These are phyloP conservation scores for Cicer arietinum DNA, from an alignment of 306 rosid genomes.

Conservation along the genomic window DNA sequence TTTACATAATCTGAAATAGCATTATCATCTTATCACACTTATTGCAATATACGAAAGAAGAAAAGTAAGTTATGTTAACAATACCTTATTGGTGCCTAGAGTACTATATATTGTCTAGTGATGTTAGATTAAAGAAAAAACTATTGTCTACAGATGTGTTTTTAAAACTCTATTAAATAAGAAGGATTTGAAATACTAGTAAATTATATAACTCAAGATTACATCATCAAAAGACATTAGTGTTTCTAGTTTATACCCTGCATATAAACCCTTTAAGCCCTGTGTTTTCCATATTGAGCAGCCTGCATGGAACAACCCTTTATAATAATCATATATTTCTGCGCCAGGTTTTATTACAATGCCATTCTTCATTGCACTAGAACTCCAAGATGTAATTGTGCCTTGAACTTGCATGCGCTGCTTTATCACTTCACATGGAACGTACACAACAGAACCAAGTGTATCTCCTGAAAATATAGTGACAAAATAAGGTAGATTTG, in stretches of 20 bases:
- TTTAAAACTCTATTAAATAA: constrained; percentile 8
- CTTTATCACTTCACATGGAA: constrained; percentile 96
- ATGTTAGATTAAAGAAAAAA: too few relatives aligned
- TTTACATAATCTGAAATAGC: constrained; percentile 3
- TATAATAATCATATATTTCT: constrained; percentile 76
- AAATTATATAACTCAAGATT: constrained; percentile 29
- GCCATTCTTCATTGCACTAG: constrained; percentile 55
- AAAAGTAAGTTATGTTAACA: constrained; percentile 11
- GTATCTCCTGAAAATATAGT: constrained; percentile 77
- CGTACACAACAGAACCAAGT: constrained; percentile 89
- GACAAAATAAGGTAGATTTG: constrained; percentile 37
- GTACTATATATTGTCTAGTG: constrained; percentile 19
- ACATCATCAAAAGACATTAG: constrained; percentile 3
- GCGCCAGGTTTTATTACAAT: constrained; percentile 56
- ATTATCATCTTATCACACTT: neutral
- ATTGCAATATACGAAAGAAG: constrained; percentile 13
- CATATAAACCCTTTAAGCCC: constrained; percentile 84
- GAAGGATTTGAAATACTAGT: constrained; percentile 1
- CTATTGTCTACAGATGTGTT: constrained; percentile 4
- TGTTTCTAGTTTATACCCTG: constrained; percentile 63
- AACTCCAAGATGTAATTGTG: constrained; percentile 74
- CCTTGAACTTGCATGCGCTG: constrained; percentile 97
- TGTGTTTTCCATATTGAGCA: constrained; percentile 80
- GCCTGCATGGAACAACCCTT: constrained; percentile 87
- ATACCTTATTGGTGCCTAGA: constrained; percentile 5